phyloP scores from a whole-genome alignment of 768 basidiomycete species.

The Tulasnella sp. region DNA sequence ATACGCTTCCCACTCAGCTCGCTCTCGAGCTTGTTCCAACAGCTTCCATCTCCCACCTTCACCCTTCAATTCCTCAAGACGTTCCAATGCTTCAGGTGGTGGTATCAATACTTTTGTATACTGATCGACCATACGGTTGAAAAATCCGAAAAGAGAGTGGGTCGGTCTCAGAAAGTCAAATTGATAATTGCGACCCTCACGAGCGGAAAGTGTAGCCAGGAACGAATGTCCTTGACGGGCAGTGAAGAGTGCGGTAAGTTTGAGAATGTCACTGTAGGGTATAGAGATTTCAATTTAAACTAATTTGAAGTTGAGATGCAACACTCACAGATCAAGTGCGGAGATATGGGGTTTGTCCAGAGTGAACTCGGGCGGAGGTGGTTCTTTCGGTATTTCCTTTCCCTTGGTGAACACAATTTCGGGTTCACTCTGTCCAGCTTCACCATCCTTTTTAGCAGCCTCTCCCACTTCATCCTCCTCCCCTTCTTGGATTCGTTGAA shows the following conservation, averaged over 20 bases:
- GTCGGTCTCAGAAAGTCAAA: conserved; percentile 95
- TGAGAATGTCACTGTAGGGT: conserved; percentile 71
- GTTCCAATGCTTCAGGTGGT: conserved; percentile 55
- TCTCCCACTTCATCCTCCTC: conserved; percentile 50
- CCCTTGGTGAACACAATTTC: neutral
- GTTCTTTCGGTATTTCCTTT: conserved; percentile 33
- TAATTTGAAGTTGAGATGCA: neutral
- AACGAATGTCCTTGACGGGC: conserved; percentile 83
- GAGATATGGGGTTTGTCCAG: conserved; percentile 79
- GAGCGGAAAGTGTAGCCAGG: conserved; percentile 66
- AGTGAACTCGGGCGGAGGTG: conserved; percentile 69
- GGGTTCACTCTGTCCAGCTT: conserved; percentile 20
- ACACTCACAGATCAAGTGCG: conserved; percentile 80
- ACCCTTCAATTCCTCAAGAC: conserved; percentile 51
- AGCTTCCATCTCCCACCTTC: conserved; percentile 62
- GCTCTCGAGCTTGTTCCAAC: conserved; percentile 57
- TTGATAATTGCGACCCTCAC: conserved; percentile 91
- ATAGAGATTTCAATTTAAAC: neutral
- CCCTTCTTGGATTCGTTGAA: conserved; percentile 69
- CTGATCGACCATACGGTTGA: conserved; percentile 94
- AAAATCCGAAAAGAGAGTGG: conserved; percentile 92
- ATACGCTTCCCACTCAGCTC: conserved; percentile 81
- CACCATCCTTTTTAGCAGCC: conserved; percentile 36
- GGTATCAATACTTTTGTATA: conserved; percentile 86
- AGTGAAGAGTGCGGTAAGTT: conserved; percentile 89